phyloP scores from a whole-genome alignment of 441 rosid genomes.

The Omphalea diandra region DNA sequence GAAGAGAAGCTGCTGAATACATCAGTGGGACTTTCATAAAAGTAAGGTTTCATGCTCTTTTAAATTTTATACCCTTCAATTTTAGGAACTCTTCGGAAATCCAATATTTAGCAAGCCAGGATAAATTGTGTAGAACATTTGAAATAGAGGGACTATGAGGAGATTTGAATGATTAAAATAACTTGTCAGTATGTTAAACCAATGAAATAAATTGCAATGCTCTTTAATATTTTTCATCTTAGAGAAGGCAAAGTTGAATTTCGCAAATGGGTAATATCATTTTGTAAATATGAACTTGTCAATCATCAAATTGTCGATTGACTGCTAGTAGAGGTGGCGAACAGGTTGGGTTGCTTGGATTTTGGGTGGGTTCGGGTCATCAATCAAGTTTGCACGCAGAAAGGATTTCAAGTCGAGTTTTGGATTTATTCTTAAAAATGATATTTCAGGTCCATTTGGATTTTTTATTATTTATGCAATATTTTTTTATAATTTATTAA shows the following conservation, averaged over 20 bases:
- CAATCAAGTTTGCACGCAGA: too few relatives aligned
- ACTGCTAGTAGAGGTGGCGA: neutral
- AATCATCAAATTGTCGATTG: neutral
- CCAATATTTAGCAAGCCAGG: neutral
- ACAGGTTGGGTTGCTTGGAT: too few relatives aligned
- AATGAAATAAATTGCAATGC: neutral
- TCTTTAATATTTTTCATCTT: neutral
- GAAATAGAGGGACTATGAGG: neutral
- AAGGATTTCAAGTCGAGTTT: too few relatives aligned
- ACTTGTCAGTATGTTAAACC: neutral
- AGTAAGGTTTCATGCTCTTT: slow-evolving; percentile 43
- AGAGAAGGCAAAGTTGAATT: neutral
- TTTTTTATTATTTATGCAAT: too few relatives aligned
- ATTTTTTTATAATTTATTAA: too few relatives aligned
- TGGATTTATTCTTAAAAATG: too few relatives aligned
- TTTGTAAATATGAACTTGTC: neutral
- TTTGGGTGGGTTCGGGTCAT: too few relatives aligned
- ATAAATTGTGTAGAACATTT: too few relatives aligned
- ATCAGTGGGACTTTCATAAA: slow-evolving; percentile 84
- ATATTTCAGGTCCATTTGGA: too few relatives aligned
- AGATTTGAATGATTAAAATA: neutral
- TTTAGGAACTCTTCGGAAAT: slow-evolving; percentile 1
- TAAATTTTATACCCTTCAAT: neutral
- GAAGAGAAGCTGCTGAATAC: slow-evolving; percentile 92
- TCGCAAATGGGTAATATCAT: neutral